A percentile compares a stretch with the other conserved stretches of the same genome.
Evolutionary conservation across 371 early-diverging fungal species (phyloP).

Genomic region (Mortierella sp.): DNA sequence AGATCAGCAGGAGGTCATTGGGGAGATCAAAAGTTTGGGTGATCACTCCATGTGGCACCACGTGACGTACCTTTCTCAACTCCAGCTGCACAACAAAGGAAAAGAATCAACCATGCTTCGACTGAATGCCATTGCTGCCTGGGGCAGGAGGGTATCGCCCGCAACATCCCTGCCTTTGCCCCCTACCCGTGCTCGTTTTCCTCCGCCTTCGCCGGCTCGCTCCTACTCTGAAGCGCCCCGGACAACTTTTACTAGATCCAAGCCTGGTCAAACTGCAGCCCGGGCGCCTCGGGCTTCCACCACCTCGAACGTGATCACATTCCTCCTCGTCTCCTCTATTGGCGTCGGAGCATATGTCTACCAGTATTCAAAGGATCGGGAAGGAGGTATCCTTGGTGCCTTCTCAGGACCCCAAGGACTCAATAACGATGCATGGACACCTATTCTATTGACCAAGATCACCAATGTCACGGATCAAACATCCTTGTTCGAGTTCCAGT

Average conservation of each 20-base stretch:
- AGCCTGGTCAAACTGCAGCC: conserved; percentile 8
- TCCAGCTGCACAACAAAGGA: no score
- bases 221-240: conserved; percentile 14
- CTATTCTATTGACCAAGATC: conserved; percentile 32
- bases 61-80: no score
- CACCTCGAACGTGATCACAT: conserved; percentile 27
- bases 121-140: background rate
- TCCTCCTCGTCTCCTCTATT: conserved; percentile 27
- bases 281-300: conserved; percentile 27
- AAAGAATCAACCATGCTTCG: conserved; percentile 20
- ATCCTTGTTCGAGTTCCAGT: conserved; percentile 44
- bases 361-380: conserved; percentile 27
- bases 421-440: conserved; percentile 44
- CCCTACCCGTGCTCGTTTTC: background rate
- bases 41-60: no score
- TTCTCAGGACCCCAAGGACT: conserved; percentile 11
- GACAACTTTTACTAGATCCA: conserved; percentile 16
- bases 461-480: conserved; percentile 29
- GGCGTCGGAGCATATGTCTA: conserved; percentile 37
- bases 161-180: background rate
- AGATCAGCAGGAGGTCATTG: no score
- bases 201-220: background rate
- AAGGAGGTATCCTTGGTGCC: conserved; percentile 8
- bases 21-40: no score
- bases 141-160: background rate